These are phyloP conservation scores for Ustilago nuda DNA, from an alignment of 1,284 basidiomycete species.

Conservation along the genomic window DNA sequence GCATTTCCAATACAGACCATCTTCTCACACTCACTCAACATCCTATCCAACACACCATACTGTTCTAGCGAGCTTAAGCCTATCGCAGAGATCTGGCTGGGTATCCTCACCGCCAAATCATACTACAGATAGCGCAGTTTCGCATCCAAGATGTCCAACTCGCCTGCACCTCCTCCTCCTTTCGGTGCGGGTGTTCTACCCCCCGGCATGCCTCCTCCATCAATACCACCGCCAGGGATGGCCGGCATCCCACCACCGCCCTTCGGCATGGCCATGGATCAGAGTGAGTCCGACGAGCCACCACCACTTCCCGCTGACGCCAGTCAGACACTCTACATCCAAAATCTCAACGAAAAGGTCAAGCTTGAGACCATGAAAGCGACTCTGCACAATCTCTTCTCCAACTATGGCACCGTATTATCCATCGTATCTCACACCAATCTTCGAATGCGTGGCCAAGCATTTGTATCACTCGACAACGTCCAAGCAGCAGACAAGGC, in stretches of 20 bases:
- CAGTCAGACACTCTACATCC: slow-evolving; percentile 89
- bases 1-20: slow-evolving; percentile 12
- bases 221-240: slow-evolving; percentile 33
- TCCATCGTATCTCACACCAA: slow-evolving; percentile 93
- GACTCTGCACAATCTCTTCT: slow-evolving; percentile 88
- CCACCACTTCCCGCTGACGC: slow-evolving; percentile 40
- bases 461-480: slow-evolving; percentile 90
- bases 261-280: slow-evolving; percentile 25
- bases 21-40: neutral
- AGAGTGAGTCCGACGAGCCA: slow-evolving; percentile 21
- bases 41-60: neutral
- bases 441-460: slow-evolving; percentile 96
- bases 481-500: slow-evolving; percentile 86
- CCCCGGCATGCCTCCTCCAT: slow-evolving; percentile 16
- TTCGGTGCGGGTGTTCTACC: slow-evolving; percentile 15
- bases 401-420: slow-evolving; percentile 88
- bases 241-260: slow-evolving; percentile 23
- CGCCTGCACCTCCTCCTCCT: slow-evolving; percentile 17
- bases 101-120: too few species aligned
- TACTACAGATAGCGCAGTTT: neutral
- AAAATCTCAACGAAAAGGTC: slow-evolving; percentile 97
- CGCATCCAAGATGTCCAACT: slow-evolving; percentile 24
- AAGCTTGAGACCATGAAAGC: slow-evolving; percentile 86
- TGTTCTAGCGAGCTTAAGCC: too few species aligned
- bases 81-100: too few species aligned